A percentile compares a stretch with the other conserved stretches of the same genome.
Evolutionary conservation across 2,329 filamentous ascomycete species (phyloP).

Genomic region (Geosmithia morbida): DNA sequence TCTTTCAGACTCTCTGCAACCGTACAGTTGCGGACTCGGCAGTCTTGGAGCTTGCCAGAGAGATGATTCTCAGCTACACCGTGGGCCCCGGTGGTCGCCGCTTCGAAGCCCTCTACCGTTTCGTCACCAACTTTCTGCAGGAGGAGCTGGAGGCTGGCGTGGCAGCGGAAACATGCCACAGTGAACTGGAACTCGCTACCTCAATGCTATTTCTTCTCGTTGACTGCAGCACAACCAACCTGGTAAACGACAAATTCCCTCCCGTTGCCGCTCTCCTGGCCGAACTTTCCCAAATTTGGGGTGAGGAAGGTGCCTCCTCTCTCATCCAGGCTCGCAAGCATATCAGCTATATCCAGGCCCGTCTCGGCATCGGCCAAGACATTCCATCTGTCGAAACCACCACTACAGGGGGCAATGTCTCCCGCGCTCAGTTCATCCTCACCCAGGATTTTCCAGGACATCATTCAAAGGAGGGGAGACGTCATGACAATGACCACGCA

Average conservation of each 20-base stretch:
- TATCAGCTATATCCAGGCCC: conserved; percentile 14
- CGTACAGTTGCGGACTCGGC: not conserved
- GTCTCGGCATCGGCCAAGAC: conserved; percentile 14
- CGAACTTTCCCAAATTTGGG: not conserved
- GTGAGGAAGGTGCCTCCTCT: not conserved
- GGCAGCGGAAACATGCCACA: not conserved
- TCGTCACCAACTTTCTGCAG: not conserved
- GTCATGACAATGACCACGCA: conserved; percentile 35
- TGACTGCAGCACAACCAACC: not conserved
- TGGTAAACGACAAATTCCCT: not conserved
- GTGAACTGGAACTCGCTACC: not conserved
- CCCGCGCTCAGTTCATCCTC: conserved; percentile 14
- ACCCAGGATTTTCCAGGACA: conserved; percentile 16
- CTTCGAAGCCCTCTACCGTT: not conserved
- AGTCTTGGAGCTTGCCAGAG: not conserved
- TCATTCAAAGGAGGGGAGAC: conserved; percentile 14
- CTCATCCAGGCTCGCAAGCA: not conserved
- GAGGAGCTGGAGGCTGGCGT: not conserved
- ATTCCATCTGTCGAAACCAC: conserved; percentile 5
- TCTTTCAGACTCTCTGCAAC: not conserved
- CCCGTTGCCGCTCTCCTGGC: not conserved
- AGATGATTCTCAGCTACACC: not conserved
- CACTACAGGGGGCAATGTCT: conserved; percentile 2
- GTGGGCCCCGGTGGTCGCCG: not conserved
- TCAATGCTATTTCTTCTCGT: not conserved